Conservation (phyloP, 805 yeast genomes). For the Maudiozyma bulderi region DNA sequence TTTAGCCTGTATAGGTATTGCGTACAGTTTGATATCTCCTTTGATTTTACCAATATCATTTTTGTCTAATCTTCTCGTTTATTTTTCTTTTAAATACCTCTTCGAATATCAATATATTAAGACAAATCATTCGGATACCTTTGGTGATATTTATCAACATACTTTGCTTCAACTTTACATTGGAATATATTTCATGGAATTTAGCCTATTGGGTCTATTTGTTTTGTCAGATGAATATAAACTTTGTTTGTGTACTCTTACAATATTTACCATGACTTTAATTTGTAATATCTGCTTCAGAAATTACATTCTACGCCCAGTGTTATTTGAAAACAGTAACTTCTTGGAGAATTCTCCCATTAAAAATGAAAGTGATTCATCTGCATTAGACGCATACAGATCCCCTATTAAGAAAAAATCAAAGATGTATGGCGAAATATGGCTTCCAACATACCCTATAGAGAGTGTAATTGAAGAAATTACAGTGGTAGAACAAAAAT, state of each 20-base stretch:
- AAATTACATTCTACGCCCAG: not conserved
- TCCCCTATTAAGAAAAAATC: constrained; percentile 4
- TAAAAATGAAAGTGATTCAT: not conserved
- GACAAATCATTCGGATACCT: constrained; percentile 48
- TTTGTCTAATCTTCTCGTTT: constrained; percentile 46
- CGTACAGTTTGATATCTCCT: constrained; percentile 75
- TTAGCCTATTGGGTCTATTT: constrained; percentile 68
- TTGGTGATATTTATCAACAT: constrained; percentile 61
- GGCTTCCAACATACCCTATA: constrained; percentile 36
- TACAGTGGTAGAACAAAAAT: constrained; percentile 6
- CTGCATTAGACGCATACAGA: not conserved
- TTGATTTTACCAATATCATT: constrained; percentile 53
- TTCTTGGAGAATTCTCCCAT: not conserved
- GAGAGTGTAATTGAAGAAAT: constrained; percentile 27
- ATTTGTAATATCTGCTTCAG: constrained; percentile 35
- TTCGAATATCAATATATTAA: constrained; percentile 47
- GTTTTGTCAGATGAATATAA: constrained; percentile 45
- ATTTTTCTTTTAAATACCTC: constrained; percentile 63
- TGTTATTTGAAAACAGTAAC: not conserved
- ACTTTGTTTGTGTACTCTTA: constrained; percentile 40
- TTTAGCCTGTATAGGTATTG: constrained; percentile 66
- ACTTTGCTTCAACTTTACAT: constrained; percentile 70
- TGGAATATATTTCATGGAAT: constrained; percentile 74
- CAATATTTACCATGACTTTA: constrained; percentile 44
- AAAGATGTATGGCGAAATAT: constrained; percentile 18